phyloP scores from a whole-genome alignment of 139 green algal species.

The Ulvella scutata region DNA sequence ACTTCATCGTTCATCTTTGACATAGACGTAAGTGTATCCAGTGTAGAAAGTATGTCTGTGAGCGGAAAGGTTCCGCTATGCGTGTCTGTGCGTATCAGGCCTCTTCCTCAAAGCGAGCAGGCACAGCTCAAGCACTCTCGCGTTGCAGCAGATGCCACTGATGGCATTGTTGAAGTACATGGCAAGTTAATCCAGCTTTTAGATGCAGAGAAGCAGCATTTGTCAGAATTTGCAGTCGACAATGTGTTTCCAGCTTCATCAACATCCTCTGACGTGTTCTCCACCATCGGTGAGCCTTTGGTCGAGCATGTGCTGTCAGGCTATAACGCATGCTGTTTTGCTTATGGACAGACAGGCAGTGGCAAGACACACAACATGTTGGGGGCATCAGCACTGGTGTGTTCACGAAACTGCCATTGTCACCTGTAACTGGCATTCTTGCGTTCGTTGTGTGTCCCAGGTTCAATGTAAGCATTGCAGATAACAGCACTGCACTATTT shows the following conservation, averaged over 20 bases:
- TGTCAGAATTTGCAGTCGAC: slow-evolving; percentile 22
- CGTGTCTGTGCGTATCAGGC: not conserved
- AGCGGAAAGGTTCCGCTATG: not conserved
- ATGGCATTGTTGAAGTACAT: not conserved
- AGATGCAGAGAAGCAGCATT: slow-evolving; percentile 5
- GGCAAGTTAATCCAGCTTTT: not conserved
- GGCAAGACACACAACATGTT: slow-evolving; percentile 36
- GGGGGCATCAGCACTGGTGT: too few species aligned
- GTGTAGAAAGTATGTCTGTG: not conserved
- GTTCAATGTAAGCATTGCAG: too few species aligned
- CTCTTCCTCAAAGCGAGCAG: not conserved
- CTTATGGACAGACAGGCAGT: slow-evolving; percentile 36
- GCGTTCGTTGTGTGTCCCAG: too few species aligned
- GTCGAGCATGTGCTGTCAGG: slow-evolving; percentile 25
- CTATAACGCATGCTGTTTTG: slow-evolving; percentile 35
- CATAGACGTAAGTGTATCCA: not conserved
- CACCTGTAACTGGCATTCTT: too few species aligned
- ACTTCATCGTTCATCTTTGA: not conserved
- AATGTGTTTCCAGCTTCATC: slow-evolving; percentile 7
- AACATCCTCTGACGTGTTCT: slow-evolving; percentile 11
- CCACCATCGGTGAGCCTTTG: slow-evolving; percentile 5
- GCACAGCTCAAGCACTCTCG: not conserved
- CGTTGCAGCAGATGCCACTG: not conserved
- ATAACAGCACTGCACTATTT: too few species aligned
- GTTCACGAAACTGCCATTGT: too few species aligned